Evolutionary conservation across 345 rosid genomes (phyloP), one percentile per base, ranked within the genome.

Genomic region (Passiflora organensis): DNA sequence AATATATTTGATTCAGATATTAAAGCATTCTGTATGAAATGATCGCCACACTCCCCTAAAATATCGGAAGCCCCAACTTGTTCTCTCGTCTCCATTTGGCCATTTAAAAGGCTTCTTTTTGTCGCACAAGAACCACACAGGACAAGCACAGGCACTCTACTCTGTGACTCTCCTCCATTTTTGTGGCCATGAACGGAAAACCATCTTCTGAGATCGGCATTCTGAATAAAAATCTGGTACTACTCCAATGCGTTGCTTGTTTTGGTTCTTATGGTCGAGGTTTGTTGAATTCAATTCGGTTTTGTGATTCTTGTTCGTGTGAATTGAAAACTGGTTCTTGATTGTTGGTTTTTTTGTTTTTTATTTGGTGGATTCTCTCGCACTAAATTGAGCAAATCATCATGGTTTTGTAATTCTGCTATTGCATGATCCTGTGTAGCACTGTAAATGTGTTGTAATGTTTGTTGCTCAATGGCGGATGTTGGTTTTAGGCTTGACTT

Each of bases 11-110:
- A n/a, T n/a, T n/a, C n/a, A n/a, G n/a, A n/a, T n/a, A n/a, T n/a
- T n/a, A n/a, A n/a, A n/a, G n/a, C n/a, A n/a, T 38, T 62, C 44
- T 56, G 48, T 43, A 34, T n/a, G 12, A 13, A 15, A 1, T 28
- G 53, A 10, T 8, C 36, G 16, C 66, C 51, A 54, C 60, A 59
- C 10, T 51, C 56, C 37, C 67, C 69, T 13, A 65, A 70, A 59
- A 67, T 67, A 75, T 63, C 67, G 68, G 48, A 16, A 62, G 10
- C 71, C n/a, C n/a, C 79, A 76, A 63, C 77, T 73, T 59, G 70
- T 18, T 36, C 68, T 53, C 65, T 32, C 67, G 13, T 58, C 69
- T 70, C 53, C 74, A 47, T 36, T 47, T 63, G 58, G 59, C 57
- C 39, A 57, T 60, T 48, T 18, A 21, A 18, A 22, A 43, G 43